Conservation (phyloP, 1,284 basidiomycete species). For the Ganoderma boninense region DNA sequence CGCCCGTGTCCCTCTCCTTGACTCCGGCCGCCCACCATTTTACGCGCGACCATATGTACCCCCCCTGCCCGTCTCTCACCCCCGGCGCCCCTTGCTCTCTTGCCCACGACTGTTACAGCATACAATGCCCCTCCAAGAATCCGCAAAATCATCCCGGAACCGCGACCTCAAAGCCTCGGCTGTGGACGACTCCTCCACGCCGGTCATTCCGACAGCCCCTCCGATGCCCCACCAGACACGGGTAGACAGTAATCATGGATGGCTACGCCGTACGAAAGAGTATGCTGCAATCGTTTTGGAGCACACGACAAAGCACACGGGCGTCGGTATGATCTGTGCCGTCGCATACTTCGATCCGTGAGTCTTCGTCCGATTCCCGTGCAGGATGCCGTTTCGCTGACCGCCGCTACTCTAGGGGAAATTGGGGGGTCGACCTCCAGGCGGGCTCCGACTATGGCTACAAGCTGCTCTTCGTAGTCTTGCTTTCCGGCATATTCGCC, state of each 20-base stretch:
- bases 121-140: neutral
- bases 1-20: neutral
- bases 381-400: neutral
- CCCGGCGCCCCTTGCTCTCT: neutral
- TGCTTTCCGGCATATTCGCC: conserved; percentile 87
- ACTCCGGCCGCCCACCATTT: conserved; percentile 7
- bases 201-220: neutral
- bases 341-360: conserved; percentile 67
- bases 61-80: conserved; percentile 2
- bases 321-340: conserved; percentile 58
- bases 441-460: conserved; percentile 85
- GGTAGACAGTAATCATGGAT: neutral
- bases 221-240: conserved; percentile 4
- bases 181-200: neutral
- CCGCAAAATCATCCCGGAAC: neutral
- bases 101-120: neutral
- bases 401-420: conserved; percentile 54
- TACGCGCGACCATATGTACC: neutral
- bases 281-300: conserved; percentile 37
- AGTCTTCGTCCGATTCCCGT: conserved; percentile 31
- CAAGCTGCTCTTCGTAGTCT: conserved; percentile 86
- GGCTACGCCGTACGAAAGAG: conserved; percentile 11
- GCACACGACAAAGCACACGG: conserved; percentile 55
- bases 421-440: conserved; percentile 81
- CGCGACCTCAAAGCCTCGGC: neutral